phyloP scores from a whole-genome alignment of 1,284 basidiomycete genomes.

The Afroboletus lepidellus region DNA sequence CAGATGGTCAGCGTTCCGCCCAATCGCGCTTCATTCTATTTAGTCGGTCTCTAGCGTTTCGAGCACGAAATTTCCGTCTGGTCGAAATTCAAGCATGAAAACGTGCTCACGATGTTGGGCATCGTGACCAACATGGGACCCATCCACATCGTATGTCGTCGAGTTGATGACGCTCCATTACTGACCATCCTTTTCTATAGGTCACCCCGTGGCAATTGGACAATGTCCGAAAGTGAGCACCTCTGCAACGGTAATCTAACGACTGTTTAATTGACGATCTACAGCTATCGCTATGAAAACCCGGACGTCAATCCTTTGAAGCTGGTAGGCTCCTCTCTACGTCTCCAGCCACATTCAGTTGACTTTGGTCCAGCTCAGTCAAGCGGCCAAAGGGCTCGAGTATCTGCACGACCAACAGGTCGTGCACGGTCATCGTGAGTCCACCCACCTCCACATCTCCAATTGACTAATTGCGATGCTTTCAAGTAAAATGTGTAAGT shows the following conservation, averaged over 20 bases:
- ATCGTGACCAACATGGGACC: slow-evolving; percentile 52
- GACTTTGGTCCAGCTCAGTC: slow-evolving; percentile 49
- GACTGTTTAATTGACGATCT: neutral
- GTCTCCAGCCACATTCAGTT: no score
- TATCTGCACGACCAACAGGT: slow-evolving; percentile 50
- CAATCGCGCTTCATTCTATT: neutral
- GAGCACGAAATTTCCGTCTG: slow-evolving; percentile 53
- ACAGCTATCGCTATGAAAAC: slow-evolving; percentile 40
- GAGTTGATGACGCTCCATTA: neutral
- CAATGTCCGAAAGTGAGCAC: slow-evolving; percentile 49
- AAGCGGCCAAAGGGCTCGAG: slow-evolving; percentile 50
- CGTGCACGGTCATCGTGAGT: slow-evolving; percentile 57
- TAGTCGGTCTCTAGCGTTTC: slow-evolving; percentile 42
- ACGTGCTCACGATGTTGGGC: slow-evolving; percentile 47
- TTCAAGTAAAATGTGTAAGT: slow-evolving; percentile 58
- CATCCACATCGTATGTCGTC: slow-evolving; percentile 43
- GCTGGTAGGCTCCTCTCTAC: slow-evolving; percentile 37
- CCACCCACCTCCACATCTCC: neutral
- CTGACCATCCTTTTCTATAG: slow-evolving; percentile 30
- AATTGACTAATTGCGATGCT: neutral
- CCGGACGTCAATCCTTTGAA: slow-evolving; percentile 39
- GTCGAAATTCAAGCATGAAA: slow-evolving; percentile 46
- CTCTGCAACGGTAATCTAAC: neutral
- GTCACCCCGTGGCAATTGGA: slow-evolving; percentile 60
- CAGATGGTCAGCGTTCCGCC: slow-evolving; percentile 18